phyloP scores from a whole-genome alignment of 1,284 basidiomycete species.

The Calocybe gambosa region DNA sequence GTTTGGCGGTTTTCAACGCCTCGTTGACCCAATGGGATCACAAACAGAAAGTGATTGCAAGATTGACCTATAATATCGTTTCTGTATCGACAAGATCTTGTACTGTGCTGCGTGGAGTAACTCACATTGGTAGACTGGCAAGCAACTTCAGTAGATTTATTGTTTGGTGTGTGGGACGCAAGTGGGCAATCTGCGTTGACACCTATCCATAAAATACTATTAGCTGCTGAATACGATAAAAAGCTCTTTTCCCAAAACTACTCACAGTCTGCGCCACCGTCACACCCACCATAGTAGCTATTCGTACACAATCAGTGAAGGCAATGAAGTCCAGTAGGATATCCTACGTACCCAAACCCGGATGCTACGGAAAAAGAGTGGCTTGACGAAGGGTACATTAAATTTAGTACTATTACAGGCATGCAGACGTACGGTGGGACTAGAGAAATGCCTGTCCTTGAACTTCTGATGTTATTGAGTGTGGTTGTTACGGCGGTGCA shows the following conservation, averaged over 20 bases:
- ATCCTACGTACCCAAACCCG: constrained; percentile 28
- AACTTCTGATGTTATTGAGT: constrained; percentile 34
- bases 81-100: too few relatives aligned
- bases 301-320: background rate
- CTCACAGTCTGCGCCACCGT: constrained; percentile 33
- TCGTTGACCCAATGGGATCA: too few relatives aligned
- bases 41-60: too few relatives aligned
- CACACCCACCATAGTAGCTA: constrained; percentile 35
- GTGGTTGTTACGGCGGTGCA: constrained; percentile 39
- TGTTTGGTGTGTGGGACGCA: constrained; percentile 27
- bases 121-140: constrained; percentile 31
- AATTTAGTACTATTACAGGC: background rate
- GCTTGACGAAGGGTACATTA: constrained; percentile 14
- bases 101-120: too few relatives aligned
- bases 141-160: constrained; percentile 29
- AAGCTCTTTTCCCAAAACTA: too few relatives aligned
- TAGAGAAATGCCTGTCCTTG: constrained; percentile 38
- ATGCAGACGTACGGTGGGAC: constrained; percentile 32
- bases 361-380: constrained; percentile 33
- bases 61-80: too few relatives aligned
- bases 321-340: background rate
- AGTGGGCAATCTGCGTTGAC: constrained; percentile 25
- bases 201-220: constrained; percentile 18
- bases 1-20: too few relatives aligned
- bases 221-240: background rate